Evolutionary conservation across 805 yeast genomes (phyloP), one percentile per base, ranked within the genome.

Genomic region (Saturnispora besseyi): DNA sequence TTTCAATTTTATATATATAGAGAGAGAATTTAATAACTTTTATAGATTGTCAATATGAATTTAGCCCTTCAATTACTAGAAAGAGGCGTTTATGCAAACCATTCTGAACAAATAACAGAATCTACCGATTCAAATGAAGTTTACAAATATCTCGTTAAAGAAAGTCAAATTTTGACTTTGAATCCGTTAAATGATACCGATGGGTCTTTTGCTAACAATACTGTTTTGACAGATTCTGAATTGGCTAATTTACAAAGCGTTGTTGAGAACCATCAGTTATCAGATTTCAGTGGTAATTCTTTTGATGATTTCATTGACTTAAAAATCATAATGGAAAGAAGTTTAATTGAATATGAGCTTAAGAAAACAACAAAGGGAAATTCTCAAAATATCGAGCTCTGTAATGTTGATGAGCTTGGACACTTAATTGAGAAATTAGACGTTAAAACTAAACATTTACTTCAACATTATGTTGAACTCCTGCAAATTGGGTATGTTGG

Each of bases 401-500:
- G 32, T 31, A 21, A 44, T 36, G 22, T 46, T 22, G 26, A 6
- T 11, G 48, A 43, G 24, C 12, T 44, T n/a, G 30, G 31, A 13
- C 7, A 13, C 12, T 7, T 30, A 11, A 32, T n/a, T 11, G 38
- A n/a, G 8, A 29, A 29, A 13, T n/a, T 30, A 13, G 29, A 42
- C 37, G 10, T n/a, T 4, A 15, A n/a, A 32, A n/a, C 18, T 15
- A 31, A 15, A 24, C 34, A 33, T 3, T 5, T 46, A 8, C 13
- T 51, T 2, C n/a, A 31, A 18, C 53, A 51, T 28, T 51, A 44
- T 26, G 38, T 51, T 9, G 51, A 51, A 21, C 37, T 59, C 10
- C 33, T 60, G 5, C 41, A 55, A 9, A 37, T 51, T 5, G 38
- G 46, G 4, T 59, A 59, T 48, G 46, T 56, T 8, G 55, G 29